Percentiles rank a stretch among this genome's conserved stretches.
phyloP scores from a whole-genome alignment of 176 grass and related monocot species.

The Secale cereale region DNA sequence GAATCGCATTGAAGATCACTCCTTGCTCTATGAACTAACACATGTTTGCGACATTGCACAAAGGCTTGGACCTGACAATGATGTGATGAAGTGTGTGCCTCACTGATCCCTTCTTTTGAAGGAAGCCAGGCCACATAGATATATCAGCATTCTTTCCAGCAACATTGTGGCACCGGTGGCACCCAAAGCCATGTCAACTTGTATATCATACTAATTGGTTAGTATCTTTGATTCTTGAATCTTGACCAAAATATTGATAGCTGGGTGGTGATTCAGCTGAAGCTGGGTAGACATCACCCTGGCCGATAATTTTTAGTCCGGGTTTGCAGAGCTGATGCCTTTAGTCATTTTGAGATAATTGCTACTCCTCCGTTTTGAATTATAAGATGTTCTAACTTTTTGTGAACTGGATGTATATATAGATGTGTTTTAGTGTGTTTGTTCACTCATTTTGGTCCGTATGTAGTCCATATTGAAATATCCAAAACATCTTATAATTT shows the following conservation, averaged over 20 bases:
- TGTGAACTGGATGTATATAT: no score
- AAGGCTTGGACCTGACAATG: background rate
- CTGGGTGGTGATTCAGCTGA: background rate
- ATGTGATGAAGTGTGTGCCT: background rate
- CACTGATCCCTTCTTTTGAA: background rate
- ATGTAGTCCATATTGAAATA: no score
- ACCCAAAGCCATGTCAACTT: background rate
- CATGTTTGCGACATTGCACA: background rate
- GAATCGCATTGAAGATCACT: slow-evolving; percentile 4
- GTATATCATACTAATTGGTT: background rate
- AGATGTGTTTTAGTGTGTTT: no score
- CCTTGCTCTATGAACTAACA: background rate
- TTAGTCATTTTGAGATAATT: no score
- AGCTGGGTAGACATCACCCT: no score
- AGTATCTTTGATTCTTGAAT: background rate
- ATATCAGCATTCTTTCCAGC: background rate
- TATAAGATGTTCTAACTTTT: no score
- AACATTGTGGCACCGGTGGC: background rate
- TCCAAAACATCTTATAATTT: no score
- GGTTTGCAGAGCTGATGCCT: no score
- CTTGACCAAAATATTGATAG: background rate
- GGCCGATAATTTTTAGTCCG: no score
- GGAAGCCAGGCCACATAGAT: background rate
- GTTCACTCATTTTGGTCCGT: no score
- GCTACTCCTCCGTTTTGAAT: no score